phyloP scores from a whole-genome alignment of 1,284 basidiomycete species.

The Leccinum colubrinum region DNA sequence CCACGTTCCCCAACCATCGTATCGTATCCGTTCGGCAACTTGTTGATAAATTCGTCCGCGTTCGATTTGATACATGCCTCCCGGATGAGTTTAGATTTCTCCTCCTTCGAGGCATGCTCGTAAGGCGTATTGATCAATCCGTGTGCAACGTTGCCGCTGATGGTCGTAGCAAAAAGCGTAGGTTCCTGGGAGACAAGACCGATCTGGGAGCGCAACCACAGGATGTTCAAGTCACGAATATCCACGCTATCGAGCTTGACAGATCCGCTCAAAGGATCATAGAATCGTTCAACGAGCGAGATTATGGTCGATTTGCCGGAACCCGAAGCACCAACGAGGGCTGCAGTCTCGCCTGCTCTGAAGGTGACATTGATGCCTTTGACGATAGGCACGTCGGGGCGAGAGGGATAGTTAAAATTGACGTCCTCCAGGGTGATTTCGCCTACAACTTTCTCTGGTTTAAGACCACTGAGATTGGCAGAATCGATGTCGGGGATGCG shows the following conservation, averaged over 20 bases:
- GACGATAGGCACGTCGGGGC: slow-evolving; percentile 82
- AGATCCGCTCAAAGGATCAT: slow-evolving; percentile 75
- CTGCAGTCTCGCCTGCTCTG: slow-evolving; percentile 77
- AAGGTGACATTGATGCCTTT: slow-evolving; percentile 72
- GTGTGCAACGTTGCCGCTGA: slow-evolving; percentile 81
- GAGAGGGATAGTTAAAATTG: slow-evolving; percentile 89
- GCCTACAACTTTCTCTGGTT: slow-evolving; percentile 72
- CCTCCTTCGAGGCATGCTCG: slow-evolving; percentile 72
- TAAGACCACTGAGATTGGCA: slow-evolving; percentile 64
- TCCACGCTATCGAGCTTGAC: slow-evolving; percentile 82
- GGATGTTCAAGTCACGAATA: slow-evolving; percentile 78
- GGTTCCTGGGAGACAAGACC: slow-evolving; percentile 92
- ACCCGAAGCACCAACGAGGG: slow-evolving; percentile 89
- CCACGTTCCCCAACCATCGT: slow-evolving; percentile 94
- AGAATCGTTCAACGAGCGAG: slow-evolving; percentile 83
- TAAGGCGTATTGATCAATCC: slow-evolving; percentile 82
- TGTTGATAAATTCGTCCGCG: slow-evolving; percentile 86
- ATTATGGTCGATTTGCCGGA: slow-evolving; percentile 86
- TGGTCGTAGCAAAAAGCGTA: slow-evolving; percentile 80
- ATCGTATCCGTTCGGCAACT: slow-evolving; percentile 85
- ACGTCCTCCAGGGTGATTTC: slow-evolving; percentile 77
- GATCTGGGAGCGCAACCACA: slow-evolving; percentile 89
- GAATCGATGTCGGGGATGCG: slow-evolving; percentile 87
- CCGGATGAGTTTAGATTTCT: slow-evolving; percentile 78
- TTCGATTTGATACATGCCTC: slow-evolving; percentile 91